These are phyloP conservation scores for Podospora tetraspora DNA, from an alignment of 495 filamentous ascomycete species.

Conservation along the genomic window DNA sequence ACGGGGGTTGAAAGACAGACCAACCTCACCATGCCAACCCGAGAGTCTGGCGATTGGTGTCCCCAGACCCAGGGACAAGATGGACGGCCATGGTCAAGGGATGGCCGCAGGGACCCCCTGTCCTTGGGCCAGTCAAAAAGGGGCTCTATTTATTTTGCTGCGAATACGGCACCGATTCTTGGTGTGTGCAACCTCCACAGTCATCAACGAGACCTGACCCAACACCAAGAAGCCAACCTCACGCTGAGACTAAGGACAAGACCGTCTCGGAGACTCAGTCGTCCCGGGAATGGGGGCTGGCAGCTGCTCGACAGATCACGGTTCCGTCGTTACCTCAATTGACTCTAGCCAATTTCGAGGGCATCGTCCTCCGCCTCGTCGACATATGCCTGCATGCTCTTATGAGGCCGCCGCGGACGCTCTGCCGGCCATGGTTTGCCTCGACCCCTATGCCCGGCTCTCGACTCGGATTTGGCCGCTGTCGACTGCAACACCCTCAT, in stretches of 20 bases:
- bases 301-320: conserved; percentile 3
- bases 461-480: conserved; percentile 14
- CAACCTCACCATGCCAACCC: neutral
- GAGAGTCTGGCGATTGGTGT: neutral
- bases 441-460: conserved; percentile 6
- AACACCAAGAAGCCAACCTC: neutral
- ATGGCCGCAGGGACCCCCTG: neutral
- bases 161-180: neutral
- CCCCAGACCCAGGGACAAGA: neutral
- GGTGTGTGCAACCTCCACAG: neutral
- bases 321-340: conserved; percentile 18
- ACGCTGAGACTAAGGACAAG: neutral
- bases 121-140: neutral
- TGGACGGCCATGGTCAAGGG: neutral
- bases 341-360: conserved; percentile 21
- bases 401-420: neutral
- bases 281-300: neutral
- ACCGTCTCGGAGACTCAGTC: conserved; percentile 9
- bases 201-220: conserved; percentile 1
- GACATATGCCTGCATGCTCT: conserved; percentile 14
- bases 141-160: neutral
- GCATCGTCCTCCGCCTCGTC: neutral
- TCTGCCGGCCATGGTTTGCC: conserved; percentile 3
- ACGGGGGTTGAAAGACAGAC: neutral
- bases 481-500: conserved; percentile 6